A percentile compares a stretch with the other conserved stretches of the same genome.
Conservation (phyloP, 2,329 filamentous ascomycete genomes). For the Claviceps cyperi region DNA sequence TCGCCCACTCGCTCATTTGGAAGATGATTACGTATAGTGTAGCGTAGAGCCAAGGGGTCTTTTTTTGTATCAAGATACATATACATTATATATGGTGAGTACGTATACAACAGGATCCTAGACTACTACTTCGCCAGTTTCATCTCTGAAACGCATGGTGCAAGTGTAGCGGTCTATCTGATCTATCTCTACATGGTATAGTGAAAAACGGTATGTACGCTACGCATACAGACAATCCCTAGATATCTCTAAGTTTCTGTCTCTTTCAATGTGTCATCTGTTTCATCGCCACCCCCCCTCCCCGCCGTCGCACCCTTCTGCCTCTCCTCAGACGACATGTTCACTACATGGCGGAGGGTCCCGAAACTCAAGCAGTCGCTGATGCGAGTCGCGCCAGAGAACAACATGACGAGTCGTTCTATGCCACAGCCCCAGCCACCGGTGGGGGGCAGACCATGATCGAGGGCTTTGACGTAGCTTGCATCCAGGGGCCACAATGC, state of each 20-base stretch:
- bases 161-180: too few species aligned
- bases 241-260: not conserved
- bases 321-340: slow-evolving; percentile 26
- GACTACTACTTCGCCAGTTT: too few species aligned
- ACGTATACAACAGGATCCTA: too few species aligned
- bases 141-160: too few species aligned
- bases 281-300: not conserved
- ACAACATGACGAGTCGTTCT: slow-evolving; percentile 83
- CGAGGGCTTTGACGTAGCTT: slow-evolving; percentile 69
- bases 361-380: slow-evolving; percentile 82
- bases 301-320: slow-evolving; percentile 10
- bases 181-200: not conserved
- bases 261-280: not conserved
- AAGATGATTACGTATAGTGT: too few species aligned
- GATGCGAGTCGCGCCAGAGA: slow-evolving; percentile 65
- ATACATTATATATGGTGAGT: too few species aligned
- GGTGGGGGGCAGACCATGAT: slow-evolving; percentile 86
- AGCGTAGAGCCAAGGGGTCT: too few species aligned
- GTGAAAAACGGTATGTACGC: not conserved
- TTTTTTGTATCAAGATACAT: too few species aligned
- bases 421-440: slow-evolving; percentile 94
- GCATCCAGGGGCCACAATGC: slow-evolving; percentile 45
- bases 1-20: too few species aligned
- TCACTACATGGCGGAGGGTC: slow-evolving; percentile 56
- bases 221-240: not conserved